A percentile compares a stretch with the other conserved stretches of the same genome.
phyloP scores from a whole-genome alignment of 768 basidiomycete genomes.

The Kwoniella sp. region DNA sequence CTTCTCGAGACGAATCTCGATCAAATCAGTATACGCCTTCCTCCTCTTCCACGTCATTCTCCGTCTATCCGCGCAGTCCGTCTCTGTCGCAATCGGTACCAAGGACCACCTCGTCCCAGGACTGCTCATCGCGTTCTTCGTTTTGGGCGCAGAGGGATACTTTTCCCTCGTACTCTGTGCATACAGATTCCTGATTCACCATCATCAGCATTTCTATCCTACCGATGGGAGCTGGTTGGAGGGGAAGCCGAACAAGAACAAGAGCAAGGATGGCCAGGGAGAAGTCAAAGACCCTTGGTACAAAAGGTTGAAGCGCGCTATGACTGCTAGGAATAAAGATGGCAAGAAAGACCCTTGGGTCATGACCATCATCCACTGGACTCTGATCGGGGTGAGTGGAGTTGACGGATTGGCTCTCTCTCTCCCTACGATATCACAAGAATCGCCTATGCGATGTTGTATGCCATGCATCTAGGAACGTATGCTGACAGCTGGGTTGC shows the following conservation, averaged over 20 bases:
- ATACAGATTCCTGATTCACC: constrained; percentile 36
- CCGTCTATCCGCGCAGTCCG: constrained; percentile 31
- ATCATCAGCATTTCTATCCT: constrained; percentile 26
- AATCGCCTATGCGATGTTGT: too few species aligned
- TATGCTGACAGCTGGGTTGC: too few species aligned
- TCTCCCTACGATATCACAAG: neutral
- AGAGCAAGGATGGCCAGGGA: constrained; percentile 2
- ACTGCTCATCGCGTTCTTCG: constrained; percentile 37
- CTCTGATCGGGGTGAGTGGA: constrained; percentile 19
- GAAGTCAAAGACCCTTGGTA: constrained; percentile 18
- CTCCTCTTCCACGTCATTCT: constrained; percentile 36
- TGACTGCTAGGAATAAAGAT: constrained; percentile 20
- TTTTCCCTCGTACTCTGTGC: constrained; percentile 35
- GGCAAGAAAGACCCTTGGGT: constrained; percentile 28
- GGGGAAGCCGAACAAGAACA: constrained; percentile 20
- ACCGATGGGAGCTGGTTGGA: constrained; percentile 27
- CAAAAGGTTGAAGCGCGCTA: constrained; percentile 7
- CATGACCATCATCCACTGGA: constrained; percentile 28
- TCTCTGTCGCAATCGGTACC: constrained; percentile 29
- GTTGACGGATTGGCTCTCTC: neutral
- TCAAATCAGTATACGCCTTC: constrained; percentile 33
- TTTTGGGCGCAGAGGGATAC: constrained; percentile 37
- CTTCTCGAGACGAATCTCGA: constrained; percentile 22
- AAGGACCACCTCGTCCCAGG: constrained; percentile 24
- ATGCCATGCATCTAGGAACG: too few species aligned